Base-by-base conservation (phyloP, 768 basidiomycete species). In the Megacollybia marginata region DNA sequence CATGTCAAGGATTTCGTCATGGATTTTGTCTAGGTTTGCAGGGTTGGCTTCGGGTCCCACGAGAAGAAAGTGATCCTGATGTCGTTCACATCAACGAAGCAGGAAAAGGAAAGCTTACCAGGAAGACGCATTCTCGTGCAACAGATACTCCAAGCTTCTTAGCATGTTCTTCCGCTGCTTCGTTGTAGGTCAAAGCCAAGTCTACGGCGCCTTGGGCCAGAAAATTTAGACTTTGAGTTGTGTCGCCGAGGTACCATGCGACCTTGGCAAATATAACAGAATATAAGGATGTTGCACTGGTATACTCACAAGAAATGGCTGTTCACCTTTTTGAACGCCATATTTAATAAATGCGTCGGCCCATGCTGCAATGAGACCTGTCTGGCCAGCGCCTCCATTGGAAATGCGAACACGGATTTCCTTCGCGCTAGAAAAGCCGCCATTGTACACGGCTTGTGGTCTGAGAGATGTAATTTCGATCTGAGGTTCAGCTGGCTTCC, bases 161-260 rank as follows among this genome's bases (percentile, higher is more conserved):
- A 0, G 65, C 56, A 34, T 72, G 66, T 8, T 50, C 33, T 59
- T 80, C 79, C 0, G 79, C 76, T 34, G 76, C 76, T 18, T 65
- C 64, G 43, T 77, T 76, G 48, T 80, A 79, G 2, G 77, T 79
- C 31, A 80, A 65, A 0, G 75, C 76, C 23, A 79, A 52, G 54
- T 79, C 78, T 3, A 76, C 71, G 2, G 60, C 57, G 12, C 73
- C 73, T 3, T 64, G 60, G 0, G 66, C 65, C 11, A 80, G 62
- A 43, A 65, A 68, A 0, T 60, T 62, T 1, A 80, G 62, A 50
- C 73, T 76, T 47, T 78, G 66, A 0, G 78, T 80, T 6, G 77
- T 79, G 54, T 80, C 79, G 5, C 76, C 76, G 20, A 79, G 62
- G 57, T 75, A 75, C 79, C 79, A 80, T 9, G 65, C 78, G 19